Conservation (phyloP, 1,284 basidiomycete genomes). For the Tranzscheliella williamsii region DNA sequence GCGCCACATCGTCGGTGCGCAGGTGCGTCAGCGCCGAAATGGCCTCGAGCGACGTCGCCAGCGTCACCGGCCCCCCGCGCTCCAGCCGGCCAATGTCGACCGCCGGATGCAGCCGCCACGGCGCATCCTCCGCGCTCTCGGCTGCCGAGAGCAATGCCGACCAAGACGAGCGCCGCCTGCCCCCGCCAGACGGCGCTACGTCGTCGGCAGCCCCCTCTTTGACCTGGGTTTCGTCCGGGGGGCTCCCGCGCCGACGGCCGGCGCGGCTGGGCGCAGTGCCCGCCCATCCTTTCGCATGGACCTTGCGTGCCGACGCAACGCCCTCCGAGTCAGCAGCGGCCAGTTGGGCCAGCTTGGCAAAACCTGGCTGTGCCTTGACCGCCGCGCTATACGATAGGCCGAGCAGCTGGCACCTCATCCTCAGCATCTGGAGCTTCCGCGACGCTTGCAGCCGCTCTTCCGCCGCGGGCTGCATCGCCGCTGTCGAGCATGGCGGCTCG, state of each 20-base stretch:
- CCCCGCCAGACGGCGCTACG: too few species aligned
- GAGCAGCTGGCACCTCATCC: slow-evolving; percentile 19
- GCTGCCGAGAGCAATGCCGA: slow-evolving; percentile 4
- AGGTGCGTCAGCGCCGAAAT: slow-evolving; percentile 80
- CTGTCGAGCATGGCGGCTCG: not conserved
- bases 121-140: not conserved
- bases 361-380: slow-evolving; percentile 13
- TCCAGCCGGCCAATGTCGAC: slow-evolving; percentile 7
- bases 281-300: slow-evolving; percentile 29
- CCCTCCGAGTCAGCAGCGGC: slow-evolving; percentile 1
- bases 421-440: slow-evolving; percentile 12
- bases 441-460: slow-evolving; percentile 5
- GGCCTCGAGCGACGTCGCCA: slow-evolving; percentile 60
- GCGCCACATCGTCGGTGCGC: slow-evolving; percentile 80
- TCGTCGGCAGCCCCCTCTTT: too few species aligned
- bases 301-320: slow-evolving; percentile 10
- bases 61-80: slow-evolving; percentile 4
- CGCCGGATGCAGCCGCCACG: slow-evolving; percentile 9
- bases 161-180: too few species aligned
- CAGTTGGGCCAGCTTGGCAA: slow-evolving; percentile 10
- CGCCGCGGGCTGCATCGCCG: not conserved
- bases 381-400: slow-evolving; percentile 19
- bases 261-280: slow-evolving; percentile 3
- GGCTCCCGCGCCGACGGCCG: not conserved
- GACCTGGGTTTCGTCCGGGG: not conserved